Conservation (phyloP, 805 yeast species). For the Suhomyces canberraensis region DNA sequence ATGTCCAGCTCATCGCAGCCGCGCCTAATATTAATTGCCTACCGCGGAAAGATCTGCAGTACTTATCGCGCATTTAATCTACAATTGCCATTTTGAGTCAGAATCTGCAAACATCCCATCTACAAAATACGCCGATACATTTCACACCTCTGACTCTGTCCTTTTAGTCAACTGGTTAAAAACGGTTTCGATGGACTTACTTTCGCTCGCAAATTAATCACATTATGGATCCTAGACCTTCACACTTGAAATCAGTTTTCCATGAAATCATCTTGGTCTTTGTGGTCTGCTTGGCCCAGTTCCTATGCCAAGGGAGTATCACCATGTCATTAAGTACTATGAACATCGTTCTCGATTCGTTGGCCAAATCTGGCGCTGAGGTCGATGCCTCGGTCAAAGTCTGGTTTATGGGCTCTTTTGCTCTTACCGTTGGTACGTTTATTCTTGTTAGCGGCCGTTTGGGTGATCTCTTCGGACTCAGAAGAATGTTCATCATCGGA, state of each 20-base stretch:
- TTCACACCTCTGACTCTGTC: too few species aligned
- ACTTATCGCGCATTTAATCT: too few species aligned
- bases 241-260: slow-evolving; percentile 15
- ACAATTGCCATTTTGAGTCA: too few species aligned
- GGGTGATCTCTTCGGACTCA: slow-evolving; percentile 72
- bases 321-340: slow-evolving; percentile 38
- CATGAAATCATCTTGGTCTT: slow-evolving; percentile 26
- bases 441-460: slow-evolving; percentile 64
- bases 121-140: too few species aligned
- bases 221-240: slow-evolving; percentile 13
- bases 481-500: slow-evolving; percentile 51
- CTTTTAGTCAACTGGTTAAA: too few species aligned
- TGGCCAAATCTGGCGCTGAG: slow-evolving; percentile 8
- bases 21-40: too few species aligned
- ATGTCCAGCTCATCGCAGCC: too few species aligned
- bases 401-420: slow-evolving; percentile 70
- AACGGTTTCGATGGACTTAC: too few species aligned
- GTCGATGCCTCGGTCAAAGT: slow-evolving; percentile 9
- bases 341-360: slow-evolving; percentile 32
- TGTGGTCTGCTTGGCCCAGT: slow-evolving; percentile 30
- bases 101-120: too few species aligned
- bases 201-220: too few species aligned
- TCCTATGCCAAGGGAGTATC: slow-evolving; percentile 35
- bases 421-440: slow-evolving; percentile 70
- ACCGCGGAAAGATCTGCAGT: too few species aligned